phyloP scores from a whole-genome alignment of 1,284 basidiomycete species.

The Cryptococcus neoformans region DNA sequence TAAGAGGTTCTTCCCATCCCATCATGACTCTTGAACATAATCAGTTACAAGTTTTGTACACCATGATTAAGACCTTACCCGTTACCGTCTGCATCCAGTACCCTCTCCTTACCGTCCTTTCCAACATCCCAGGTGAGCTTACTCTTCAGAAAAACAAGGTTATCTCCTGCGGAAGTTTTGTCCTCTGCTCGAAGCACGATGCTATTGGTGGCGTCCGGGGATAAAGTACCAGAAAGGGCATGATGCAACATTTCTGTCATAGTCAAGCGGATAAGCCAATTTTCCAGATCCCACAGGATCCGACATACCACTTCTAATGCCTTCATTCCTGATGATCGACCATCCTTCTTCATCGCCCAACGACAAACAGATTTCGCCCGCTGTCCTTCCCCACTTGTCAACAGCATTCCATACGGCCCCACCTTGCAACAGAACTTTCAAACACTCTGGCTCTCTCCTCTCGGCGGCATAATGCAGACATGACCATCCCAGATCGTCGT shows the following conservation, averaged over 20 bases:
- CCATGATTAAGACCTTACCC: slow-evolving; percentile 54
- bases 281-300: not conserved
- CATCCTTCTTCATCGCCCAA: slow-evolving; percentile 74
- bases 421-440: slow-evolving; percentile 66
- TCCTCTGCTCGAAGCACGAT: slow-evolving; percentile 54
- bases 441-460: slow-evolving; percentile 60
- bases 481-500: slow-evolving; percentile 74
- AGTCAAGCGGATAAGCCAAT: not conserved
- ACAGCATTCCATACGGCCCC: slow-evolving; percentile 93
- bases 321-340: slow-evolving; percentile 74
- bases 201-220: slow-evolving; percentile 19
- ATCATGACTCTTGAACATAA: slow-evolving; percentile 71
- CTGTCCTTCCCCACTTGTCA: slow-evolving; percentile 72
- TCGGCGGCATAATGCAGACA: slow-evolving; percentile 87
- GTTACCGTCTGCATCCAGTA: slow-evolving; percentile 59
- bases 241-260: slow-evolving; percentile 52
- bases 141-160: slow-evolving; percentile 70
- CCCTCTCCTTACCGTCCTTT: slow-evolving; percentile 67
- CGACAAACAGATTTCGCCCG: slow-evolving; percentile 83
- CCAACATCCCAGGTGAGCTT: slow-evolving; percentile 69
- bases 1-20: slow-evolving; percentile 87
- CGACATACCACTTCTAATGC: slow-evolving; percentile 70
- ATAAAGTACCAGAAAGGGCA: slow-evolving; percentile 26
- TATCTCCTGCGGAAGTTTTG: slow-evolving; percentile 67
- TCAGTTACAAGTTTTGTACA: not conserved